Evolutionary conservation across 2,329 filamentous ascomycete species (phyloP).

Genomic region (Pseudogymnoascus sp.): DNA sequence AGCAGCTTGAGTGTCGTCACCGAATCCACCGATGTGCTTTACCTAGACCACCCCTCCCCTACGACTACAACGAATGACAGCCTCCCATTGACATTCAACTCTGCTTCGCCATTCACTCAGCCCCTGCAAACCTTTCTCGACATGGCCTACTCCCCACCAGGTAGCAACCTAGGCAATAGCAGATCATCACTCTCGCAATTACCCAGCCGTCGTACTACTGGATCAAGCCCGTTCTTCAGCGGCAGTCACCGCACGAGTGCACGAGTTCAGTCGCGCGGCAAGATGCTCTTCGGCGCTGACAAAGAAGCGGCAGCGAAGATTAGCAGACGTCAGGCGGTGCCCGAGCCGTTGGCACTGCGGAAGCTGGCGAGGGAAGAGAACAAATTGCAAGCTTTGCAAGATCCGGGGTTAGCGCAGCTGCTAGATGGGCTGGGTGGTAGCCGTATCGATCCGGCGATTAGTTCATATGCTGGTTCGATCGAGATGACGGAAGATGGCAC

Average conservation of each 20-base stretch:
- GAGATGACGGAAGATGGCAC: slow-evolving; percentile 3
- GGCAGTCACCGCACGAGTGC: slow-evolving; percentile 20
- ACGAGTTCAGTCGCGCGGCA: slow-evolving; percentile 5
- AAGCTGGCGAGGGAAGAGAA: background rate
- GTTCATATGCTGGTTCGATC: background rate
- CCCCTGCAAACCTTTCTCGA: background rate
- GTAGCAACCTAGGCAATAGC: background rate
- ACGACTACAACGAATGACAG: background rate
- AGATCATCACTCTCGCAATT: background rate
- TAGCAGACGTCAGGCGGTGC: background rate
- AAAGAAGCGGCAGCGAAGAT: background rate
- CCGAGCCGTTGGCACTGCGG: background rate
- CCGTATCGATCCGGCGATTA: background rate
- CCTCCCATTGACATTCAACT: background rate
- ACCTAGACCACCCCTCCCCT: background rate
- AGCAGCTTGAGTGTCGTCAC: slow-evolving; percentile 22
- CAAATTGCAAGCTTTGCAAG: background rate
- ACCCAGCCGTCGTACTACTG: slow-evolving; percentile 23
- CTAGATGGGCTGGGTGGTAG: background rate
- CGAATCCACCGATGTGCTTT: slow-evolving; percentile 19
- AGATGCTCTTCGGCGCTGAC: background rate
- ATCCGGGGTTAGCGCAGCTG: background rate
- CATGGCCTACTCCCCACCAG: background rate
- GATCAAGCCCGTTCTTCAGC: slow-evolving; percentile 28
- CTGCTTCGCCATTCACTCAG: background rate